Base-by-base conservation (phyloP, 2,329 filamentous ascomycete species). In the Ophiocordyceps australis region DNA sequence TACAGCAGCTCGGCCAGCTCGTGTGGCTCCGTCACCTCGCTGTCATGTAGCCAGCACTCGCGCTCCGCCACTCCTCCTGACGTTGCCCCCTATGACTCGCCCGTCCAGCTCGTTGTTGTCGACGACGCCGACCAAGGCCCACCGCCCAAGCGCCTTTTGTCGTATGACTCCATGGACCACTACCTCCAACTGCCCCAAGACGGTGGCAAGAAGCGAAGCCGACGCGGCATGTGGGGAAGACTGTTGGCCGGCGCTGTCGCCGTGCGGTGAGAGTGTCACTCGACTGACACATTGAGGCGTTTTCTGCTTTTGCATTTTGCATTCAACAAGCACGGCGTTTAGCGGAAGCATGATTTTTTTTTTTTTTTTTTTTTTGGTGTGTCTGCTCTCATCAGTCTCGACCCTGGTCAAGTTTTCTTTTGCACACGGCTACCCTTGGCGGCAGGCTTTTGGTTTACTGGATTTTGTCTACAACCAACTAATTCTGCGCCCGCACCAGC, bases 81-180 rank as follows among this genome's bases (percentile, higher is more conserved):
- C 23, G 8, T 13, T 10, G 11, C 22, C 16, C n/a, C 13, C 5
- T 61, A 61, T 39, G 58, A 60, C 31, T 61, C 61, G 22, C 60
- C 60, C 1, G 49, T 62, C 17, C 50, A 62, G 38, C 45, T 62
- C 17, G 7, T 19, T n/a, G n/a, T n/a, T 24, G 43, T 58, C 23
- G 37, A 56, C 28, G 48, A 52, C 22, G 49, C 38, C 47, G 34
- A 54, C 30, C 45, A 48, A 25, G 38, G 34, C 21, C 38, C 42
- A 12, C 39, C 17, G 15, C 9, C 44, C 14, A 38, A 38, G 34
- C 40, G 45, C 27, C 44, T 59, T 34, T 56, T 68, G 5, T 60
- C 64, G 5, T 69, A 67, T 43, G 64, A 69, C 46, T 63, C 67
- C 36, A 57, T 55, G 32, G 39, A 49, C 18, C 62, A 68, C 15